Evolutionary conservation across 805 yeast species (phyloP).

Genomic region (Teunomyces kruisii): DNA sequence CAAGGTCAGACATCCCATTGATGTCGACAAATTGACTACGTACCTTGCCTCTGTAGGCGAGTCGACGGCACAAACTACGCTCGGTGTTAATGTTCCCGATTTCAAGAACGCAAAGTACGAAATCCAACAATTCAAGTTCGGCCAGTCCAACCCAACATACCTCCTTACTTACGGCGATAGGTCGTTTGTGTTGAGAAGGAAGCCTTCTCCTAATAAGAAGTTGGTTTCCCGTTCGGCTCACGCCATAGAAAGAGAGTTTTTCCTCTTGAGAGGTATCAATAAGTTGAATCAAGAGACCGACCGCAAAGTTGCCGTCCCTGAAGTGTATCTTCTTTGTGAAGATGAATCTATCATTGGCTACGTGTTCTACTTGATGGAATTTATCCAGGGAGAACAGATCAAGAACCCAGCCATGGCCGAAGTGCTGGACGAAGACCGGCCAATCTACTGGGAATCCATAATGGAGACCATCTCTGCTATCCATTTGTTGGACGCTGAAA

Average conservation of each 20-base stretch:
- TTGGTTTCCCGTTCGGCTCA: slow-evolving; percentile 59
- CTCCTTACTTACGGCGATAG: slow-evolving; percentile 39
- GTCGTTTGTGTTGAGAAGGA: slow-evolving; percentile 52
- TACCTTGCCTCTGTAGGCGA: slow-evolving; percentile 16
- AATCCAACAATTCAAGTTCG: slow-evolving; percentile 56
- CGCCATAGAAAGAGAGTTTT: slow-evolving; percentile 61
- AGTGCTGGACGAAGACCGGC: slow-evolving; percentile 22
- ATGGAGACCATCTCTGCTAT: slow-evolving; percentile 48
- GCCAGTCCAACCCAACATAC: slow-evolving; percentile 67
- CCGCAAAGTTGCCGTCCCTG: slow-evolving; percentile 52
- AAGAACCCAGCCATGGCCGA: slow-evolving; percentile 51
- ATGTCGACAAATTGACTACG: slow-evolving; percentile 20
- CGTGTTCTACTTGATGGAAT: slow-evolving; percentile 62
- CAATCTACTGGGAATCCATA: slow-evolving; percentile 46
- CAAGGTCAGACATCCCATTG: slow-evolving; percentile 35
- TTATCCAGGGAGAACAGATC: slow-evolving; percentile 55
- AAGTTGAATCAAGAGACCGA: slow-evolving; percentile 20
- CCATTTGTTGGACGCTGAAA: slow-evolving; percentile 48
- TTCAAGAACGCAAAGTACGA: slow-evolving; percentile 17
- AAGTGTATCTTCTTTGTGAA: slow-evolving; percentile 52
- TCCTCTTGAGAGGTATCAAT: slow-evolving; percentile 42
- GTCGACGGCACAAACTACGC: slow-evolving; percentile 13
- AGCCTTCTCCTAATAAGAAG: slow-evolving; percentile 51
- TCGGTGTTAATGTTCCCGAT: slow-evolving; percentile 24
- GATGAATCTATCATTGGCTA: slow-evolving; percentile 55